phyloP scores from a whole-genome alignment of 2,329 filamentous ascomycete species.

The Dothideomycetes sp. region DNA sequence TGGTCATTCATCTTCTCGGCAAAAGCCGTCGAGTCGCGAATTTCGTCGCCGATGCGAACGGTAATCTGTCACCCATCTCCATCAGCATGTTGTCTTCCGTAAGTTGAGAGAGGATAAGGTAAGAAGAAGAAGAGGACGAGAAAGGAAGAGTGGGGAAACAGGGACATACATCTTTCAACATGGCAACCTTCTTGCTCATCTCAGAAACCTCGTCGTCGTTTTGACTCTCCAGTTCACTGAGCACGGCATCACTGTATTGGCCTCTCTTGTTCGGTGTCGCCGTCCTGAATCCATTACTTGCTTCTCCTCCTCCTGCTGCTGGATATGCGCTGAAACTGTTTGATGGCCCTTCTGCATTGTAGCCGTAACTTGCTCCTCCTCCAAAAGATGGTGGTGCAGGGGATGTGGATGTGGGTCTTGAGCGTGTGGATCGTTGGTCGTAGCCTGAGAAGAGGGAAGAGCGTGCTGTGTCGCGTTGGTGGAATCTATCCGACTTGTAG shows the following conservation, averaged over 20 bases:
- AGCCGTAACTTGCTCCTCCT: constrained; percentile 3
- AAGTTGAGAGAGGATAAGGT: no score
- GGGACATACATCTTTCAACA: constrained; percentile 70
- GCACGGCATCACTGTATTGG: constrained; percentile 84
- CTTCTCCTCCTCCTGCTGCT: constrained; percentile 14
- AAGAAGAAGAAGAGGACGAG: not conserved
- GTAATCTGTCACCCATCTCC: constrained; percentile 55
- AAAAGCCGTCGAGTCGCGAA: constrained; percentile 76
- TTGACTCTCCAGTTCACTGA: constrained; percentile 90
- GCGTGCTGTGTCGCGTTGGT: constrained; percentile 30
- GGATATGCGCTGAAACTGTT: constrained; percentile 25
- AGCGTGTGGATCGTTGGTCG: constrained; percentile 23
- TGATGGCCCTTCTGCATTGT: constrained; percentile 16
- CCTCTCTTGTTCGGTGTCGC: constrained; percentile 53
- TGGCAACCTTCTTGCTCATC: constrained; percentile 81
- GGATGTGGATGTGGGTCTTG: constrained; percentile 25
- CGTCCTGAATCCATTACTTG: constrained; percentile 26
- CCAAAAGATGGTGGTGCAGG: constrained; percentile 22
- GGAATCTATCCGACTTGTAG: constrained; percentile 21
- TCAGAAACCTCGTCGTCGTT: constrained; percentile 85
- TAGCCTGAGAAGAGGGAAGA: constrained; percentile 33
- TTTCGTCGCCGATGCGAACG: constrained; percentile 87
- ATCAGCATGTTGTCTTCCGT: not conserved
- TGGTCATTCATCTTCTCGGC: constrained; percentile 93
- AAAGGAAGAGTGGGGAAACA: not conserved